phyloP scores from a whole-genome alignment of 306 rosid species.

The Acacia melanoxylon region DNA sequence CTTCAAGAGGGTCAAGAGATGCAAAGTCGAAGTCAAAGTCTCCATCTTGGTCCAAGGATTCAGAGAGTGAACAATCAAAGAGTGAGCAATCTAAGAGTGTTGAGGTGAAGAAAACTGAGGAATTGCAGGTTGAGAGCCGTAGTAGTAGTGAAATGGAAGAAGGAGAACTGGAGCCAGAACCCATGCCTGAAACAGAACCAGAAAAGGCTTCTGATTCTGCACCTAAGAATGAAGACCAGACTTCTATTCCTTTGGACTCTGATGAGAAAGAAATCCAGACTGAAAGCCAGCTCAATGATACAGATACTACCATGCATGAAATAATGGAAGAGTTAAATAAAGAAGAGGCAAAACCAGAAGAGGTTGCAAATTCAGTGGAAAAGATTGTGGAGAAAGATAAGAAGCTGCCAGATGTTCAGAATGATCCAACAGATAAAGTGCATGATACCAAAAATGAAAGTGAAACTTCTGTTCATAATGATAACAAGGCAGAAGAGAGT shows the following conservation, averaged over 20 bases:
- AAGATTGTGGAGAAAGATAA: constrained; percentile 38
- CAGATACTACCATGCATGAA: constrained; percentile 31
- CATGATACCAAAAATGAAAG: constrained; percentile 29
- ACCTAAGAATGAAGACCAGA: constrained; percentile 22
- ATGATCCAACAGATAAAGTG: constrained; percentile 19
- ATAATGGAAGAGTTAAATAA: constrained; percentile 19
- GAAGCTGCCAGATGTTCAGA: constrained; percentile 34
- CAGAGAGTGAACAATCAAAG: constrained; percentile 33
- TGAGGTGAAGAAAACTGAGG: constrained; percentile 72
- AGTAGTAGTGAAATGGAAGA: constrained; percentile 81
- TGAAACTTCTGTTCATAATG: constrained; percentile 20
- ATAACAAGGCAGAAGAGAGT: constrained; percentile 29
- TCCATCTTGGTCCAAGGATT: constrained; percentile 56
- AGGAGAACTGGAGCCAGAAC: constrained; percentile 78
- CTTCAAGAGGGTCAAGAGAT: constrained; percentile 43
- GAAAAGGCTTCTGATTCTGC: constrained; percentile 31
- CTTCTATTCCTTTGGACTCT: constrained; percentile 23
- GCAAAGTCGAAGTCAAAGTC: constrained; percentile 54
- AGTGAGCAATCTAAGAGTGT: constrained; percentile 76
- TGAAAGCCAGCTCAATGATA: constrained; percentile 34
- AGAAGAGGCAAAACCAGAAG: constrained; percentile 32
- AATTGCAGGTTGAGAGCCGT: constrained; percentile 56
- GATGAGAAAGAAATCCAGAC: constrained; percentile 37
- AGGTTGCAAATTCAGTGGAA: constrained; percentile 26
- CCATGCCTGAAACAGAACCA: constrained; percentile 20